Conservation (phyloP, 2,329 filamentous ascomycete genomes). For the Sclerotinia sclerotiorum region DNA sequence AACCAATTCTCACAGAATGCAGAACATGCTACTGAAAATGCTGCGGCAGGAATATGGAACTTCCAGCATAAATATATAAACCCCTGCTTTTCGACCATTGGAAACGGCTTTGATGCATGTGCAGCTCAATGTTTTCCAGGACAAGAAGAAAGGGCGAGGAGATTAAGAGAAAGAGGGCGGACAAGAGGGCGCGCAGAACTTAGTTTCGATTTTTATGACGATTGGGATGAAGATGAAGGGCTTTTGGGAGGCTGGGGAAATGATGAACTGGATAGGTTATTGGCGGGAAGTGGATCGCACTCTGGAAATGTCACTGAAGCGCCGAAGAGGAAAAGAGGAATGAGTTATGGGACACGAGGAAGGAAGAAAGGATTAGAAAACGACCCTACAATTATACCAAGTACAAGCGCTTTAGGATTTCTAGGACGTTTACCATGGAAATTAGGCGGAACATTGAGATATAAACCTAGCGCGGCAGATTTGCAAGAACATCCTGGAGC, state of each 20-base stretch:
- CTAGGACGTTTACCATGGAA: constrained; percentile 81
- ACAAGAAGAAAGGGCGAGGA: constrained; percentile 70
- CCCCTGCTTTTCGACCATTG: constrained; percentile 72
- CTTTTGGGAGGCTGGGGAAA: constrained; percentile 72
- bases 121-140: constrained; percentile 69
- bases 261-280: constrained; percentile 81
- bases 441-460: constrained; percentile 77
- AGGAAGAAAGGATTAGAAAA: constrained; percentile 56
- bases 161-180: constrained; percentile 62
- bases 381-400: constrained; percentile 88
- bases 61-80: constrained; percentile 83
- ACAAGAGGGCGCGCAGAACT: constrained; percentile 68
- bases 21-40: constrained; percentile 85
- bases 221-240: constrained; percentile 75
- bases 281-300: constrained; percentile 65
- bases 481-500: constrained; percentile 79
- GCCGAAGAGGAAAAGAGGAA: constrained; percentile 71
- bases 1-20: constrained; percentile 90
- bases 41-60: constrained; percentile 86
- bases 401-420: constrained; percentile 82
- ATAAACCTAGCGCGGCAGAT: constrained; percentile 88
- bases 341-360: constrained; percentile 82
- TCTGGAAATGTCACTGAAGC: constrained; percentile 54
- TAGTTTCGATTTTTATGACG: constrained; percentile 96
- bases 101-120: constrained; percentile 68